Conservation (phyloP, 2,329 filamentous ascomycete genomes). For the Pseudopithomyces chartarum region DNA sequence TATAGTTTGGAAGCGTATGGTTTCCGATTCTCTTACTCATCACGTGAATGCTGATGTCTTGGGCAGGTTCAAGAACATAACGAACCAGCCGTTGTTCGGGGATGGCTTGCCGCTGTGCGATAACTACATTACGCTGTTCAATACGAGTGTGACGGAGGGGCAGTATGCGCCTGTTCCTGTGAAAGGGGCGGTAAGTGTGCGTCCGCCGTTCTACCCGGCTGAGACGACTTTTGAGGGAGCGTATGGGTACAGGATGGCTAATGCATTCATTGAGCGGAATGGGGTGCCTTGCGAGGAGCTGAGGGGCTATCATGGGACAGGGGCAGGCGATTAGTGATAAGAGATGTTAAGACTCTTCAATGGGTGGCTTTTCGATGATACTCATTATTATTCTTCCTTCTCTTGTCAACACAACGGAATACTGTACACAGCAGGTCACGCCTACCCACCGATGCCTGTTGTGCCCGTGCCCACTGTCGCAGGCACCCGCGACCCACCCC, state of each 20-base stretch:
- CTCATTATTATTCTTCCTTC: too few relatives aligned
- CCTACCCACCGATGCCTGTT: too few relatives aligned
- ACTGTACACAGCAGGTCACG: too few relatives aligned
- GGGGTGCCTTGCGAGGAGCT: constrained; percentile 39
- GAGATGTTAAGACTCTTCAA: too few relatives aligned
- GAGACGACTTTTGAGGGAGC: constrained; percentile 35
- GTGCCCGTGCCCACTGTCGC: too few relatives aligned
- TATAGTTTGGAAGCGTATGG: constrained; percentile 17
- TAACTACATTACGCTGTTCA: constrained; percentile 52
- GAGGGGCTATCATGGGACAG: constrained; percentile 24
- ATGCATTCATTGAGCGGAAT: constrained; percentile 49
- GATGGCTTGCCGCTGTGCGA: constrained; percentile 48
- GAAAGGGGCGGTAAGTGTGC: constrained; percentile 36
- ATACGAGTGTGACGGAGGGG: constrained; percentile 49
- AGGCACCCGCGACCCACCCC: too few relatives aligned
- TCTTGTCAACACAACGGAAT: too few relatives aligned
- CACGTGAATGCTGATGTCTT: background rate
- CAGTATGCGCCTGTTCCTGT: constrained; percentile 39
- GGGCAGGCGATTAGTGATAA: constrained; percentile 1
- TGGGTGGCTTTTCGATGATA: too few relatives aligned
- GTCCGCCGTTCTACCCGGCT: constrained; percentile 30
- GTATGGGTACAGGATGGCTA: constrained; percentile 43
- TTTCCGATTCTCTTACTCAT: constrained; percentile 44
- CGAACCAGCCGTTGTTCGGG: constrained; percentile 59
- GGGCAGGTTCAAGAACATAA: constrained; percentile 52